Conservation (phyloP, 768 basidiomycete species). For the Hirschioporus abietinus region DNA sequence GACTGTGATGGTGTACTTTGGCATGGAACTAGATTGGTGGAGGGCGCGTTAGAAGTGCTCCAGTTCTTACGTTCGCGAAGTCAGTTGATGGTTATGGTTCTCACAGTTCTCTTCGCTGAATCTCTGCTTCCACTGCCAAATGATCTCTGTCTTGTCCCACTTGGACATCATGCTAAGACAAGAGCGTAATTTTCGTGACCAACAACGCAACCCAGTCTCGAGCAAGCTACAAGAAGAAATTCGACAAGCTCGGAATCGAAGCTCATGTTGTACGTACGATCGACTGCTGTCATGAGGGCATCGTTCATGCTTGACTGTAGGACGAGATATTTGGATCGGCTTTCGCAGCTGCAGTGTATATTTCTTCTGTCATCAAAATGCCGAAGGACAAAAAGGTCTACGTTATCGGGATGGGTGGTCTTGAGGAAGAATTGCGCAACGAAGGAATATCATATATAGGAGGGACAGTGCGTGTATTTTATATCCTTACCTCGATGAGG, state of each 20-base stretch:
- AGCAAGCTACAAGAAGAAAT: constrained; percentile 81
- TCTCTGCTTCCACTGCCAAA: not conserved
- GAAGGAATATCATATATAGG: constrained; percentile 80
- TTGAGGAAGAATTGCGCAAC: constrained; percentile 89
- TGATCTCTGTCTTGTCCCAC: too few relatives aligned
- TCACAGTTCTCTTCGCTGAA: not conserved
- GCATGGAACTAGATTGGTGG: constrained; percentile 75
- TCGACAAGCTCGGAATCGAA: constrained; percentile 84
- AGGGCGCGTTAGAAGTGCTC: constrained; percentile 75
- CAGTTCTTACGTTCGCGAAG: constrained; percentile 64
- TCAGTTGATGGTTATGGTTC: constrained; percentile 31
- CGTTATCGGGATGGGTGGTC: constrained; percentile 86
- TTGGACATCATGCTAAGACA: constrained; percentile 49
- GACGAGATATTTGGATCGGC: constrained; percentile 97
- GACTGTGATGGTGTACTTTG: constrained; percentile 97
- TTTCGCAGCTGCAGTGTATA: constrained; percentile 76
- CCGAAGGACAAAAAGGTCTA: constrained; percentile 92
- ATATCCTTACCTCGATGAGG: not conserved
- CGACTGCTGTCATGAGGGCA: not conserved
- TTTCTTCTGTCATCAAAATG: constrained; percentile 84
- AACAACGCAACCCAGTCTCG: constrained; percentile 97
- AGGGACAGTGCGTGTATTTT: constrained; percentile 56
- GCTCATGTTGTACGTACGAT: constrained; percentile 66
- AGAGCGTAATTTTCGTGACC: constrained; percentile 87
- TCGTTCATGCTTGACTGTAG: constrained; percentile 34